Evolutionary conservation across 441 rosid species (phyloP).

Genomic region (Erysimum cheiri): DNA sequence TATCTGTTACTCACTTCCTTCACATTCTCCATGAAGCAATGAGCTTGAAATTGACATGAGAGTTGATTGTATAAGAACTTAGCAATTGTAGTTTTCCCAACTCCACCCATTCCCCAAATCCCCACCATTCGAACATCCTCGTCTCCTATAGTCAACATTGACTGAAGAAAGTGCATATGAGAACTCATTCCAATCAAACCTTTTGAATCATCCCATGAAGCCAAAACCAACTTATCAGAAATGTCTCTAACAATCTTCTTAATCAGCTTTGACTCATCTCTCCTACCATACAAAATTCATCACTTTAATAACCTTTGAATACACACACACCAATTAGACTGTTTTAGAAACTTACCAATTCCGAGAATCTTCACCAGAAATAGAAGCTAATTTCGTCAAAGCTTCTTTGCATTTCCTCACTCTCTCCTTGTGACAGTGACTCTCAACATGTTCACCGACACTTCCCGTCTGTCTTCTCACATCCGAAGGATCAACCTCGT

Average conservation of each 20-base stretch:
- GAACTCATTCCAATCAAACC: constrained; percentile 41
- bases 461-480: constrained; percentile 38
- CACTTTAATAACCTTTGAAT: background rate
- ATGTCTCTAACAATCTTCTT: constrained; percentile 43
- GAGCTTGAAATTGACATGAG: constrained; percentile 36
- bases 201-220: constrained; percentile 24
- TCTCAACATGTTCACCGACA: constrained; percentile 31
- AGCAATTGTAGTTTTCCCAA: constrained; percentile 48
- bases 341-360: constrained; percentile 32
- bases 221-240: constrained; percentile 21
- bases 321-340: constrained; percentile 12
- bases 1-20: constrained; percentile 29
- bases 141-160: constrained; percentile 20
- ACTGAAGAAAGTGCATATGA: constrained; percentile 37
- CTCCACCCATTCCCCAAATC: constrained; percentile 59
- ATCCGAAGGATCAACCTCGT: constrained; percentile 44
- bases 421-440: constrained; percentile 24
- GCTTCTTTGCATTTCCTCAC: constrained; percentile 43
- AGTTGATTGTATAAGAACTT: constrained; percentile 32
- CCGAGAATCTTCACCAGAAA: constrained; percentile 41
- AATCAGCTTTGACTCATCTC: constrained; percentile 47
- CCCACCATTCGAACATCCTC: constrained; percentile 46
- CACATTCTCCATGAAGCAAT: constrained; percentile 45
- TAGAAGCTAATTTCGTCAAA: constrained; percentile 32
- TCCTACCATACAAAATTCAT: constrained; percentile 37